Conservation (phyloP, 2,329 filamentous ascomycete genomes). For the Colletotrichum sp. region DNA sequence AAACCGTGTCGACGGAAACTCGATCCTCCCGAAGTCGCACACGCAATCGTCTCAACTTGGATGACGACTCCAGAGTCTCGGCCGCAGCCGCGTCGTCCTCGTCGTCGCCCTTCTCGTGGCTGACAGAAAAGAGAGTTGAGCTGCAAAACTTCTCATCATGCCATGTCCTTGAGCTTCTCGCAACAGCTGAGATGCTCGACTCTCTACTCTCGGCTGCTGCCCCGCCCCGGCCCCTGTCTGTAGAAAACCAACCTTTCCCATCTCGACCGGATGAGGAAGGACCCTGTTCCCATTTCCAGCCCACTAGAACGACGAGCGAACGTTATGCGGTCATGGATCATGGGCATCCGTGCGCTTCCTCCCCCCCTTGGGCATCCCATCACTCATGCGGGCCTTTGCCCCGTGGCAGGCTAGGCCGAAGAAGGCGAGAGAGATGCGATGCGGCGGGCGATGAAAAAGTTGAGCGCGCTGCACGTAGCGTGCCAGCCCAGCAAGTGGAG, state of each 20-base stretch:
- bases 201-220: neutral
- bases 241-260: conserved; percentile 4
- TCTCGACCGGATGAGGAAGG: conserved; percentile 13
- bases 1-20: neutral
- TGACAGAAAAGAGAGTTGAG: neutral
- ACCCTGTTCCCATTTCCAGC: conserved; percentile 15
- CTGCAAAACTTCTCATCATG: neutral
- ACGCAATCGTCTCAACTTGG: conserved; percentile 17
- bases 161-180: neutral
- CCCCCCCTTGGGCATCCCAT: neutral
- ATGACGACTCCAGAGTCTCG: conserved; percentile 8
- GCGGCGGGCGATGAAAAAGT: neutral
- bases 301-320: conserved; percentile 5
- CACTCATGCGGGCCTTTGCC: conserved; percentile 15
- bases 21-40: neutral
- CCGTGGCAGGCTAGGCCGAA: conserved; percentile 11
- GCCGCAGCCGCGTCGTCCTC: neutral
- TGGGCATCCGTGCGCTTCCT: conserved; percentile 10
- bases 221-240: neutral
- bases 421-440: neutral
- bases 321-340: conserved; percentile 16
- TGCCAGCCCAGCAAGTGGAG: neutral
- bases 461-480: neutral
- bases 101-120: neutral
- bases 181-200: neutral